These are phyloP conservation scores for Bipolaris gigantea DNA, from an alignment of 2,329 filamentous ascomycete genomes.

Conservation along the genomic window DNA sequence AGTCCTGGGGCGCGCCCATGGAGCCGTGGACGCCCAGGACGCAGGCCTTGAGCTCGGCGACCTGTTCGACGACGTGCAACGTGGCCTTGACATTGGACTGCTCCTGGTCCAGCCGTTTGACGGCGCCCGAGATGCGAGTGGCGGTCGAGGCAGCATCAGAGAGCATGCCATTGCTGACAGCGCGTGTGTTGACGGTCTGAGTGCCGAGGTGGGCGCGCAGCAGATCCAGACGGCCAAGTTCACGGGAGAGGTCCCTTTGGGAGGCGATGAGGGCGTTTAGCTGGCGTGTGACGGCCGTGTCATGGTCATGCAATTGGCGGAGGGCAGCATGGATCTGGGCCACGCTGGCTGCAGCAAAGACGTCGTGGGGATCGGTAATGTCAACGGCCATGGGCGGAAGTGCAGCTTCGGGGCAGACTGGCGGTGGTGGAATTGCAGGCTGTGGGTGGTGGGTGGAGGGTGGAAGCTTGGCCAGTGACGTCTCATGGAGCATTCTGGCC, in stretches of 20 bases:
- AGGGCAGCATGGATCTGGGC: conserved; percentile 80
- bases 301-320: conserved; percentile 72
- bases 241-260: conserved; percentile 82
- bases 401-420: not conserved
- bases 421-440: not conserved
- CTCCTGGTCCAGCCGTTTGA: conserved; percentile 85
- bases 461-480: conserved; percentile 10
- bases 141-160: conserved; percentile 83
- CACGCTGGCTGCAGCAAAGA: conserved; percentile 70
- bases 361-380: conserved; percentile 25
- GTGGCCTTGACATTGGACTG: conserved; percentile 91
- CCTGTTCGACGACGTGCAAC: conserved; percentile 88
- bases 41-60: conserved; percentile 94
- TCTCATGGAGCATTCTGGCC: conserved; percentile 3
- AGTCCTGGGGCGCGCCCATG: conserved; percentile 98
- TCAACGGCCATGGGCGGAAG: conserved; percentile 20
- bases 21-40: conserved; percentile 91
- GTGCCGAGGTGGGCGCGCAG: conserved; percentile 85
- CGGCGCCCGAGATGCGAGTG: conserved; percentile 79
- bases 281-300: conserved; percentile 71
- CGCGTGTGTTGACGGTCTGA: conserved; percentile 79
- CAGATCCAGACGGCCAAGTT: conserved; percentile 84
- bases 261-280: conserved; percentile 78
- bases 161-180: conserved; percentile 89
- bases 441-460: not conserved